Base-by-base conservation (phyloP, 2,329 filamentous ascomycete genomes). In the Sporothrix mexicana region DNA sequence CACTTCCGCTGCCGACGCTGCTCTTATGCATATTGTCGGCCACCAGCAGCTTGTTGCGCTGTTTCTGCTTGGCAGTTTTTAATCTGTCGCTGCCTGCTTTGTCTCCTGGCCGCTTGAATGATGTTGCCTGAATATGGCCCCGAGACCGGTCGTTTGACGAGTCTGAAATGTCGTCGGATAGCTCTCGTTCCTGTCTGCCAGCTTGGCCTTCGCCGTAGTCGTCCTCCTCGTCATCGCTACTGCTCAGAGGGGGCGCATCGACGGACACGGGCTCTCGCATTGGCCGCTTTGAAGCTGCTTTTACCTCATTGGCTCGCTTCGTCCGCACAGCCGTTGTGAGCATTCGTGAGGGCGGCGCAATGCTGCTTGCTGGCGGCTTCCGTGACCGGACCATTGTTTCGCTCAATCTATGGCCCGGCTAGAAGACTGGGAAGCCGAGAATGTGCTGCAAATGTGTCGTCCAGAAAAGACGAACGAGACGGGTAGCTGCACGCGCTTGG, bases 181-280 rank as follows among this genome's bases (percentile, higher is more conserved):
- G n/a, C 17, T 8, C 13, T 36, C 30, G 30, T 36, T 36, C 30
- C 30, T 36, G 30, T 36, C 30, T 36, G 30, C 30, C 7, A 36
- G 30, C 30, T 13, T 49, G 45, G 12, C 49, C 53, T 1, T 53
- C 47, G 3, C 23, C 71, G 2, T 51, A 36, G 6, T 20, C 66
- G 6, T 53, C 67, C 2, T 51, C 69, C 10, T 67, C 72, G 3
- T 73, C 71, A 13, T 67, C 57, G 59, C 73, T 75, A 73, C 74
- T 76, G 73, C 74, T 75, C n/a, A 74, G 30, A 2, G 75, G 75
- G 7, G 62, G 73, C 2, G 75, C 74, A 71, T 75, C 74, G 10
- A 76, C 73, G 5, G 74, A 62, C 13, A 49, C 68, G 0, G 72
- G 23, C 47, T 73, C 71, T 2, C 73, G 72, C 12, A 25, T 5